Conservation (phyloP, 257 asterid genomes). For the Plantago ovata region DNA sequence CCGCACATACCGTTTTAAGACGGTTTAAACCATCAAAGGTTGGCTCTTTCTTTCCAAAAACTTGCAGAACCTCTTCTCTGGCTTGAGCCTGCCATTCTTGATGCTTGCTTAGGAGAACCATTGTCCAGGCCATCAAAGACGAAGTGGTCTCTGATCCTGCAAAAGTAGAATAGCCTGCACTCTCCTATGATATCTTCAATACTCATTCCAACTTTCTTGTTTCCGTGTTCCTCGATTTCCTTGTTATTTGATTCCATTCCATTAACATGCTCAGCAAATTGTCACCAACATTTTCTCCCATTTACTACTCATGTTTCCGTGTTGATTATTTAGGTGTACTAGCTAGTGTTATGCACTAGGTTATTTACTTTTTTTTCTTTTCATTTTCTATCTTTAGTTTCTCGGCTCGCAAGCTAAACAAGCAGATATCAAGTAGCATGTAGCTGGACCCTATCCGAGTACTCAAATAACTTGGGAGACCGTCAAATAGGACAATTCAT, state of each 20-base stretch:
- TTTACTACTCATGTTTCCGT: too few species aligned
- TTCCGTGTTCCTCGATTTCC: background rate
- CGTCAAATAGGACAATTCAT: too few species aligned
- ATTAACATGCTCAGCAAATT: background rate
- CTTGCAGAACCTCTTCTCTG: background rate
- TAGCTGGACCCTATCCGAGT: too few species aligned
- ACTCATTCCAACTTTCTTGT: background rate
- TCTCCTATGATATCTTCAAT: background rate
- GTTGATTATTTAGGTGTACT: too few species aligned
- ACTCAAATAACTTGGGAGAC: too few species aligned
- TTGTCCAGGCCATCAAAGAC: background rate
- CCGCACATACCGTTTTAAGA: background rate
- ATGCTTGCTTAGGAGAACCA: background rate
- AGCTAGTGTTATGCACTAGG: too few species aligned
- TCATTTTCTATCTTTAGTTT: too few species aligned
- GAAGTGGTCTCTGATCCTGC: background rate
- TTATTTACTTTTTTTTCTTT: background rate
- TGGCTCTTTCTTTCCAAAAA: background rate
- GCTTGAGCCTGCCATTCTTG: too few species aligned
- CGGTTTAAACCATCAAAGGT: background rate
- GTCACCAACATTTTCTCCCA: background rate
- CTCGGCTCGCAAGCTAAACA: too few species aligned
- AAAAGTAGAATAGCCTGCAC: background rate
- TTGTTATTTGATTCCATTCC: too few species aligned
- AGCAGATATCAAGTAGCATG: too few species aligned